Evolutionary conservation across 2,329 filamentous ascomycete genomes (phyloP).

Genomic region (Plectosphaerella plurivora): DNA sequence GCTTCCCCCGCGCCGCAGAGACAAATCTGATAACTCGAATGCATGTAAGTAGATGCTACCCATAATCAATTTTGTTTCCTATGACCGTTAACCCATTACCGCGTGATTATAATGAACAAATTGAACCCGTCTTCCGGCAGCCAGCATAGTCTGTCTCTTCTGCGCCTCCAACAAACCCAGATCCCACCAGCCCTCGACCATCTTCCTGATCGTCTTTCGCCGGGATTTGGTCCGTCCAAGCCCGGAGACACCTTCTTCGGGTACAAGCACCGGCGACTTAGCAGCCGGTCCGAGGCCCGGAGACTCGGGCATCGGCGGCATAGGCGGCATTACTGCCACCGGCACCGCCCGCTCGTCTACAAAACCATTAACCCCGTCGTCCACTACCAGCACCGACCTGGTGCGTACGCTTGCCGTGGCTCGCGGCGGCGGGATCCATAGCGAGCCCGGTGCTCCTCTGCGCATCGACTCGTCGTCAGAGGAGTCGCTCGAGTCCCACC

Average conservation of each 20-base stretch:
- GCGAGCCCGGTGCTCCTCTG: not conserved
- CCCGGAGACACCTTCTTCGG: conserved; percentile 4
- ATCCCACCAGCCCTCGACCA: conserved; percentile 53
- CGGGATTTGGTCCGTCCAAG: conserved; percentile 21
- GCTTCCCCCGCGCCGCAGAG: no score
- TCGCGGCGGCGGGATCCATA: conserved; percentile 27
- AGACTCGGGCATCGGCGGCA: conserved; percentile 7
- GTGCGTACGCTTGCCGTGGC: conserved; percentile 24
- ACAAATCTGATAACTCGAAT: no score
- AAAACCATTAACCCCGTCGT: conserved; percentile 1
- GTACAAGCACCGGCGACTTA: conserved; percentile 18
- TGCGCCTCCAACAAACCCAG: conserved; percentile 43
- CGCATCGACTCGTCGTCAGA: conserved; percentile 14
- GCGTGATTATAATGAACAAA: no score
- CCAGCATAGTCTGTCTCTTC: conserved; percentile 31
- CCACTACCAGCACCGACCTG: conserved; percentile 1
- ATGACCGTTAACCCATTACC: no score
- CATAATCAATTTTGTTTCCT: no score
- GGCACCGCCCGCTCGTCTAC: conserved; percentile 7
- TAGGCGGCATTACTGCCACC: conserved; percentile 8
- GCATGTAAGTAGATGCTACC: no score
- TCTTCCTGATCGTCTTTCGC: conserved; percentile 41
- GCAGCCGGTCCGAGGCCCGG: conserved; percentile 7
- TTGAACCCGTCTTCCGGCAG: not conserved
- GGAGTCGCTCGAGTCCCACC: conserved; percentile 23